phyloP scores from a whole-genome alignment of 2,329 filamentous ascomycete genomes.

The Geosmithia putterillii region DNA sequence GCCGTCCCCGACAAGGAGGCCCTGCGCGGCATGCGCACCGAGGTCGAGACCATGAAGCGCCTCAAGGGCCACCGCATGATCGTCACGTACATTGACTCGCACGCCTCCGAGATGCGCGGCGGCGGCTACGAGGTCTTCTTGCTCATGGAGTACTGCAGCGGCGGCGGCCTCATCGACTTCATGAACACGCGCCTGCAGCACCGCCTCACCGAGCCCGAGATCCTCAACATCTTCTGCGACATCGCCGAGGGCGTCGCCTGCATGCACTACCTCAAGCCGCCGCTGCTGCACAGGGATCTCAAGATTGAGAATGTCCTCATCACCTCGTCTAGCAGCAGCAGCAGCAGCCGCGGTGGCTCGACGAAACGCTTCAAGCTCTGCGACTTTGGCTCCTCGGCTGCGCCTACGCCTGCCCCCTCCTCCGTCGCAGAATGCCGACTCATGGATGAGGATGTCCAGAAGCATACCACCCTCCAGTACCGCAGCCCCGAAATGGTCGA shows the following conservation, averaged over 20 bases:
- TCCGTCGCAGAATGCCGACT: conserved; percentile 80
- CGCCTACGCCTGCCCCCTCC: conserved; percentile 71
- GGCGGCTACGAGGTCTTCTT: conserved; percentile 97
- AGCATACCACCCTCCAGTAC: conserved; percentile 95
- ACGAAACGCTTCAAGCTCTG: conserved; percentile 83
- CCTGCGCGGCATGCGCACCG: conserved; percentile 89
- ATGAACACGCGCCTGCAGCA: conserved; percentile 98
- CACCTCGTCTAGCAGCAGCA: conserved; percentile 46
- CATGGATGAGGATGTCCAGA: conserved; percentile 94
- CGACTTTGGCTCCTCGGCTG: conserved; percentile 89
- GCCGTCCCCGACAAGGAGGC: conserved; percentile 94
- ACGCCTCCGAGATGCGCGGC: conserved; percentile 84
- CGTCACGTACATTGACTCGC: conserved; percentile 96
- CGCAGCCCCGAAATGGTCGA: conserved; percentile 98
- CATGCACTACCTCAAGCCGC: conserved; percentile 97
- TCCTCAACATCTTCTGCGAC: conserved; percentile 92
- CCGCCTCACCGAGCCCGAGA: conserved; percentile 92
- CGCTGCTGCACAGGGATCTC: conserved; percentile 82
- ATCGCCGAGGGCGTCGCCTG: conserved; percentile 93
- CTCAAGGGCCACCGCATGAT: conserved; percentile 93
- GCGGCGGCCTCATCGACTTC: conserved; percentile 94
- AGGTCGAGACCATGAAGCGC: conserved; percentile 99
- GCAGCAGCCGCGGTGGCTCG: conserved; percentile 12
- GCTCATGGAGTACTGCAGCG: conserved; percentile 95
- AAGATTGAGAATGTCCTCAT: conserved; percentile 99